These are phyloP conservation scores for Ceratobasidium sp. DNA, from an alignment of 1,284 basidiomycete species.

Conservation along the genomic window DNA sequence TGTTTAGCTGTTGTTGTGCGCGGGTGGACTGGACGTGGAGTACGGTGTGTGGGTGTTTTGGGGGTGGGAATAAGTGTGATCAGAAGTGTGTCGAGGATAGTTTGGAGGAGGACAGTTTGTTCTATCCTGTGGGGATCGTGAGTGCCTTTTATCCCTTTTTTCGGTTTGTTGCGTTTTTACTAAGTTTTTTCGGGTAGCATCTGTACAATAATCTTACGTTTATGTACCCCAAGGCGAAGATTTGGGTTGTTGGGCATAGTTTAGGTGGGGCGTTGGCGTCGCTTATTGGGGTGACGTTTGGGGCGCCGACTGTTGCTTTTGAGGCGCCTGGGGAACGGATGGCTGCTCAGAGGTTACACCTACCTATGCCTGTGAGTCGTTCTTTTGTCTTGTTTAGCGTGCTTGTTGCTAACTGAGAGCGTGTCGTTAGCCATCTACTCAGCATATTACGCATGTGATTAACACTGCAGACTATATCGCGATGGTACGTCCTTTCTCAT, in stretches of 20 bases:
- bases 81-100: slow-evolving; percentile 85
- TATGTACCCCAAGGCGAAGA: slow-evolving; percentile 92
- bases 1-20: slow-evolving; percentile 98
- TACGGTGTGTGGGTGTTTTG: slow-evolving; percentile 91
- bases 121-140: slow-evolving; percentile 88
- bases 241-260: slow-evolving; percentile 79
- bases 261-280: slow-evolving; percentile 87
- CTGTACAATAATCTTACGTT: slow-evolving; percentile 94
- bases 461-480: slow-evolving; percentile 90
- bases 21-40: slow-evolving; percentile 95
- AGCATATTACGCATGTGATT: slow-evolving; percentile 84
- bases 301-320: slow-evolving; percentile 89
- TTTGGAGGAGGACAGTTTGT: slow-evolving; percentile 86
- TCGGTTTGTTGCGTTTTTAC: slow-evolving; percentile 52
- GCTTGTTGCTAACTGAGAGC: neutral
- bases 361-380: slow-evolving; percentile 79
- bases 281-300: slow-evolving; percentile 92
- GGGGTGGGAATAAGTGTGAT: slow-evolving; percentile 83
- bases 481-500: neutral
- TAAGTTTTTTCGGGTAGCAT: slow-evolving; percentile 66
- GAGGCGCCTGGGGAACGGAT: slow-evolving; percentile 93
- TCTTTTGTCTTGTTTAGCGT: neutral
- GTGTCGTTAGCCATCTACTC: slow-evolving; percentile 63
- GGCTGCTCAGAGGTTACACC: slow-evolving; percentile 87
- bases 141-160: slow-evolving; percentile 41